phyloP scores from a whole-genome alignment of 768 basidiomycete genomes.

The Lentinula boryana region DNA sequence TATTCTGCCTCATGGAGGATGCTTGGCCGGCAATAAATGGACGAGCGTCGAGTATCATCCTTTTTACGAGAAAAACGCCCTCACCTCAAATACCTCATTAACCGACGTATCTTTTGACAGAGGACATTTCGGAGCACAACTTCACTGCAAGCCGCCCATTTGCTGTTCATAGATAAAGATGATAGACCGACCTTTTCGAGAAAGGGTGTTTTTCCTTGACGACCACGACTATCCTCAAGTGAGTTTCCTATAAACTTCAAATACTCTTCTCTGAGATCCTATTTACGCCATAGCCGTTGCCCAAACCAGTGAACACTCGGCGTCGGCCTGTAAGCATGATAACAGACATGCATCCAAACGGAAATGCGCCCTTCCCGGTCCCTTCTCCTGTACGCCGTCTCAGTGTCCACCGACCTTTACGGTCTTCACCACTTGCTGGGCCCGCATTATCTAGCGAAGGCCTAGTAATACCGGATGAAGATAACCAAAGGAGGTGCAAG shows the following conservation, averaged over 20 bases:
- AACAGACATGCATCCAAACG: neutral
- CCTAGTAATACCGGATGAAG: neutral
- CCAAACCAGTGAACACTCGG: neutral
- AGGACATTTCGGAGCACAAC: neutral
- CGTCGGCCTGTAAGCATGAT: neutral
- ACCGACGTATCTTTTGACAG: neutral
- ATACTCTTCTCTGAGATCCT: neutral
- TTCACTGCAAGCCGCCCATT: too few relatives aligned
- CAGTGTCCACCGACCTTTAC: conserved; percentile 2
- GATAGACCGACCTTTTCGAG: neutral
- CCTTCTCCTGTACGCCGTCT: neutral
- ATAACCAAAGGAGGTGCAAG: neutral
- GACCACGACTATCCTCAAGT: neutral
- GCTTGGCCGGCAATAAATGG: neutral
- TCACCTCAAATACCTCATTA: neutral
- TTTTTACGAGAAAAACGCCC: neutral
- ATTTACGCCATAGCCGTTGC: neutral
- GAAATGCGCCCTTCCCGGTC: neutral
- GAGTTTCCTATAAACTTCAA: neutral
- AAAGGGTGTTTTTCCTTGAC: neutral
- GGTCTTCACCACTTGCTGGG: conserved; percentile 3
- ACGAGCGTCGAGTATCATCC: neutral
- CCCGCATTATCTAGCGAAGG: conserved; percentile 3
- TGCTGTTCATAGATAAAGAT: neutral
- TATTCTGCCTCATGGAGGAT: neutral